phyloP scores from a whole-genome alignment of 106 monocot genomes.

The Dendrobium huoshanense region DNA sequence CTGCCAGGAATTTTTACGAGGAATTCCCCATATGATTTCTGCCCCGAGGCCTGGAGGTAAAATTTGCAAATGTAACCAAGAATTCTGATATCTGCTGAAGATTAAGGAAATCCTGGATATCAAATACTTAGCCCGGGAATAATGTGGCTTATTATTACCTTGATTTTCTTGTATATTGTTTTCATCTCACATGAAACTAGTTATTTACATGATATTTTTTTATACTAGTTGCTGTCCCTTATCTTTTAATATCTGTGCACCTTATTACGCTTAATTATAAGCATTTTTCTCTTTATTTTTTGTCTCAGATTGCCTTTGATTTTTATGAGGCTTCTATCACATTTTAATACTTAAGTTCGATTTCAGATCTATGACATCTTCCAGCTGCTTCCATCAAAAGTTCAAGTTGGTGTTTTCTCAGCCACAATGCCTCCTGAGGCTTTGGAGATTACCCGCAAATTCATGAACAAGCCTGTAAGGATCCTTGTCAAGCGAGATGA shows the following conservation, averaged over 20 bases:
- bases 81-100: background rate
- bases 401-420: constrained; percentile 51
- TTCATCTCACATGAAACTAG: background rate
- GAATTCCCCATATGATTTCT: too few relatives aligned
- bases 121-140: background rate
- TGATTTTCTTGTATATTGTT: background rate
- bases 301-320: too few relatives aligned
- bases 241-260: background rate
- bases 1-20: too few relatives aligned
- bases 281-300: too few relatives aligned
- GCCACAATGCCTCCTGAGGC: constrained; percentile 31
- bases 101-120: background rate
- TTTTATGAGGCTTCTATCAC: too few relatives aligned
- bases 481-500: constrained; percentile 49
- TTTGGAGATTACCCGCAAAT: constrained; percentile 39
- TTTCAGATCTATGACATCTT: constrained; percentile 44
- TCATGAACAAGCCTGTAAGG: constrained; percentile 46
- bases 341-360: too few relatives aligned
- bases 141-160: background rate
- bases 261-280: background rate
- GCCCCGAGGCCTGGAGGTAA: background rate
- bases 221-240: too few relatives aligned
- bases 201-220: too few relatives aligned
- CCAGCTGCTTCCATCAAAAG: constrained; percentile 39
- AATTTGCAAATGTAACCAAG: background rate